These are phyloP conservation scores for Cucurbita ficifolia DNA, from an alignment of 306 rosid genomes.

Conservation along the genomic window DNA sequence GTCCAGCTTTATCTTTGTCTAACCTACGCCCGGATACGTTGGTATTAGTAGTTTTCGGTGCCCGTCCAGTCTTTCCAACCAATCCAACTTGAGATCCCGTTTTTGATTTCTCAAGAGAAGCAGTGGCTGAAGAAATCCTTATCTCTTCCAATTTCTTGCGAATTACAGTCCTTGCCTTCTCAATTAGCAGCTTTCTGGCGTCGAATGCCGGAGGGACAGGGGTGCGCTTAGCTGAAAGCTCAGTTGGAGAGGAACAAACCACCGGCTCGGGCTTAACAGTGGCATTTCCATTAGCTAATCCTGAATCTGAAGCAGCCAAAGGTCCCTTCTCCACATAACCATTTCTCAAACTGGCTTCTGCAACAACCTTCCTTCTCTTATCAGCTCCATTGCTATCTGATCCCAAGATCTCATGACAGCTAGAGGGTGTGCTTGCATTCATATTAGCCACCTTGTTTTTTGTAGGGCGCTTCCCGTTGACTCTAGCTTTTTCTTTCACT, in stretches of 20 bases:
- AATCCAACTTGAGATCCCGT: conserved; percentile 26
- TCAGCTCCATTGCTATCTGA: conserved; percentile 33
- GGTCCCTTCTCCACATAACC: conserved; percentile 38
- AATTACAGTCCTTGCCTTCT: conserved; percentile 73
- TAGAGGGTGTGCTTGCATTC: conserved; percentile 25
- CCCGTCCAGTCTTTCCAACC: conserved; percentile 18
- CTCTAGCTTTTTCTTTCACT: conserved; percentile 42
- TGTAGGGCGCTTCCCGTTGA: conserved; percentile 35
- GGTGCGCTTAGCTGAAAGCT: conserved; percentile 41
- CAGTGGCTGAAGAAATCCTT: conserved; percentile 35
- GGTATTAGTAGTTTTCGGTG: conserved; percentile 18
- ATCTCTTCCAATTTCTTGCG: conserved; percentile 66
- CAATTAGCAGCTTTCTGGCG: conserved; percentile 64
- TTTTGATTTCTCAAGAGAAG: conserved; percentile 25
- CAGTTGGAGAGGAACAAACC: conserved; percentile 23
- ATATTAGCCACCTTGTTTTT: conserved; percentile 24
- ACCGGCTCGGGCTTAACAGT: conserved; percentile 33
- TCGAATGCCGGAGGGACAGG: conserved; percentile 64
- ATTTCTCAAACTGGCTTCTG: conserved; percentile 35
- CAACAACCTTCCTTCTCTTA: conserved; percentile 53
- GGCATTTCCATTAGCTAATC: conserved; percentile 45
- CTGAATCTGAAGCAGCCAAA: conserved; percentile 34
- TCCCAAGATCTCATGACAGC: conserved; percentile 29
- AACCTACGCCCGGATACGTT: conserved; percentile 29
- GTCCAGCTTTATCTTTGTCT: conserved; percentile 31